Evolutionary conservation across 768 basidiomycete genomes (phyloP).

Genomic region (Lentinula boryana): DNA sequence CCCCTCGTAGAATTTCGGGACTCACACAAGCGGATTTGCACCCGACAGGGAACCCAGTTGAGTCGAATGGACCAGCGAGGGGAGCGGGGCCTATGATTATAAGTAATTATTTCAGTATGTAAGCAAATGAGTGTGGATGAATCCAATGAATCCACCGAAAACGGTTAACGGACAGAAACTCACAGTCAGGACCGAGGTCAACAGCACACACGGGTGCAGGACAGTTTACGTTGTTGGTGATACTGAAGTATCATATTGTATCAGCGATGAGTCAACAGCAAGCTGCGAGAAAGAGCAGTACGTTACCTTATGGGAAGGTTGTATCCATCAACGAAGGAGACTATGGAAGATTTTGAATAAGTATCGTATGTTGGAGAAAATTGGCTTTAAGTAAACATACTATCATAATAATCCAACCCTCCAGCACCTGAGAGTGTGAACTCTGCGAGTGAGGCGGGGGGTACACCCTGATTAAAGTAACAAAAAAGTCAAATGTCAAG

Average conservation of each 20-base stretch:
- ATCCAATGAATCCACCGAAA: neutral
- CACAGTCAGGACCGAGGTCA: slow-evolving; percentile 38
- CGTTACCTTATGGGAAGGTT: slow-evolving; percentile 32
- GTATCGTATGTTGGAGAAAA: too few relatives aligned
- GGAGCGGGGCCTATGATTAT: slow-evolving; percentile 11
- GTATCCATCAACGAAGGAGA: slow-evolving; percentile 44
- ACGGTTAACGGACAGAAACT: neutral
- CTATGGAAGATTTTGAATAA: slow-evolving; percentile 14
- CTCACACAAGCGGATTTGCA: slow-evolving; percentile 37
- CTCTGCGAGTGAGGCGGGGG: slow-evolving; percentile 43
- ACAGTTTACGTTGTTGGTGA: slow-evolving; percentile 33
- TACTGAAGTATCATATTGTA: slow-evolving; percentile 6
- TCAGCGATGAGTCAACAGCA: too few relatives aligned
- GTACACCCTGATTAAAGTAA: slow-evolving; percentile 23
- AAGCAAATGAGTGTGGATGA: neutral
- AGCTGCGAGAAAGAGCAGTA: neutral
- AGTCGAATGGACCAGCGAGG: slow-evolving; percentile 19
- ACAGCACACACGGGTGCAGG: slow-evolving; percentile 34
- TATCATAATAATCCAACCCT: slow-evolving; percentile 34
- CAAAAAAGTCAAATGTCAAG: too few relatives aligned
- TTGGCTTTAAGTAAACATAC: slow-evolving; percentile 9
- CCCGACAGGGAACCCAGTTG: slow-evolving; percentile 27
- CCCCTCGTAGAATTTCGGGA: neutral
- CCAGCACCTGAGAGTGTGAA: slow-evolving; percentile 28
- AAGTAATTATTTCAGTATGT: neutral